phyloP scores from a whole-genome alignment of 257 asterid species.

The Rhazya stricta region DNA sequence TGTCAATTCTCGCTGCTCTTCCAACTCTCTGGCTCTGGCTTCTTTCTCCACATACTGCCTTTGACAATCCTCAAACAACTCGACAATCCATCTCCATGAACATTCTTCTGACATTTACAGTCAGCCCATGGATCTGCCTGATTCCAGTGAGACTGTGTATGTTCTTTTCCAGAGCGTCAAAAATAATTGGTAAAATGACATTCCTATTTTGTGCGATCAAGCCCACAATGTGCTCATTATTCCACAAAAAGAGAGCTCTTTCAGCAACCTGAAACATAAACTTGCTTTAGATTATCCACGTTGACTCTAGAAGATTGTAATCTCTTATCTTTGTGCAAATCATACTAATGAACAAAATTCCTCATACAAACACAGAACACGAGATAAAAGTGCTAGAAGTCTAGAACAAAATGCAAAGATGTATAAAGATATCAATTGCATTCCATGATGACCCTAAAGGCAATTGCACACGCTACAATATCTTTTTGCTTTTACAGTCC shows the following conservation, averaged over 20 bases:
- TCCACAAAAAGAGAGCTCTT: slow-evolving; percentile 75
- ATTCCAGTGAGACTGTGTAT: slow-evolving; percentile 72
- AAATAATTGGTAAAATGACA: slow-evolving; percentile 62
- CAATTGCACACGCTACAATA: background rate
- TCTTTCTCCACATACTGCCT: slow-evolving; percentile 51
- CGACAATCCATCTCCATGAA: slow-evolving; percentile 67
- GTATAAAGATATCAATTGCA: background rate
- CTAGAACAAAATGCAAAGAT: background rate
- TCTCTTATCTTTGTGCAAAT: background rate
- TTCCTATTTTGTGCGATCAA: slow-evolving; percentile 65
- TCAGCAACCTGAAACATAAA: slow-evolving; percentile 67
- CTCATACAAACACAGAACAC: background rate
- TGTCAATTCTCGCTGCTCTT: slow-evolving; percentile 49
- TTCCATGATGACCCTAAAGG: background rate
- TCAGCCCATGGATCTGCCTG: slow-evolving; percentile 65
- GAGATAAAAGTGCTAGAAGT: background rate
- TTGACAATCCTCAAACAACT: slow-evolving; percentile 63
- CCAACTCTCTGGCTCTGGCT: slow-evolving; percentile 37
- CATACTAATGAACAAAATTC: background rate
- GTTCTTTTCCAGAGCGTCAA: slow-evolving; percentile 66
- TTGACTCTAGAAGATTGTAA: background rate
- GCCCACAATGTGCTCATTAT: slow-evolving; percentile 55
- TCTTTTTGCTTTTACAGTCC: background rate
- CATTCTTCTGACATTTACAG: slow-evolving; percentile 60
- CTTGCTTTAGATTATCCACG: slow-evolving; percentile 5